These are phyloP conservation scores for Apiosordaria backusii DNA, from an alignment of 495 filamentous ascomycete genomes.

Conservation along the genomic window DNA sequence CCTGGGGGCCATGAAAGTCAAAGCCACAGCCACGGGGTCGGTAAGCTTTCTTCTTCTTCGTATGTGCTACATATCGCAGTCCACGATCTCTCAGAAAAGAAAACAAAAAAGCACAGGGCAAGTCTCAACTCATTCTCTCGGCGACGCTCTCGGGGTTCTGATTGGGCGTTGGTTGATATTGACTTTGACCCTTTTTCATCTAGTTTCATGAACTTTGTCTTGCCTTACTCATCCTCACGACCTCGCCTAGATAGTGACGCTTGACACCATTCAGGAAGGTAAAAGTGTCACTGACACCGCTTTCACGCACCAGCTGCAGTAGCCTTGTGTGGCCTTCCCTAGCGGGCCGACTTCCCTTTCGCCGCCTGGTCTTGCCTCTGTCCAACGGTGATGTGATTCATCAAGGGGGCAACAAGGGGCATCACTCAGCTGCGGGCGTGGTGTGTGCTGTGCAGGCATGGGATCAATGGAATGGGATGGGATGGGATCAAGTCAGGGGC, in stretches of 20 bases:
- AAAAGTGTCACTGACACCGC: background rate
- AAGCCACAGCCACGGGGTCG: background rate
- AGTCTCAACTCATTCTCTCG: background rate
- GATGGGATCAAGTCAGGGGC: background rate
- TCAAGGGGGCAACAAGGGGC: background rate
- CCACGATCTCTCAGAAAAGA: background rate
- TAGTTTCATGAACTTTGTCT: background rate
- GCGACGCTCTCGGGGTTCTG: background rate
- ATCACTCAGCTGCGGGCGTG: too few species aligned
- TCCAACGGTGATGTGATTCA: background rate
- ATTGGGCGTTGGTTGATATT: background rate
- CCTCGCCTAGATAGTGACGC: too few species aligned
- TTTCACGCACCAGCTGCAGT: background rate
- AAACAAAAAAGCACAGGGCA: background rate
- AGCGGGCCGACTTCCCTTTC: background rate
- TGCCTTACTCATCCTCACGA: background rate
- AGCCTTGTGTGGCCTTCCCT: background rate
- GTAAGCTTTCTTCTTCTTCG: background rate
- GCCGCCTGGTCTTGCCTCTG: background rate
- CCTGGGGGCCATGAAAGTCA: too few species aligned
- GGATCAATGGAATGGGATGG: too few species aligned
- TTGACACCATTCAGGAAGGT: background rate
- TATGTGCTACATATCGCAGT: background rate
- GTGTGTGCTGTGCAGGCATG: too few species aligned
- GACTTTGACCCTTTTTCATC: background rate